Conservation (phyloP, 2,329 filamentous ascomycete genomes). For the Amauroascus verrucosus region DNA sequence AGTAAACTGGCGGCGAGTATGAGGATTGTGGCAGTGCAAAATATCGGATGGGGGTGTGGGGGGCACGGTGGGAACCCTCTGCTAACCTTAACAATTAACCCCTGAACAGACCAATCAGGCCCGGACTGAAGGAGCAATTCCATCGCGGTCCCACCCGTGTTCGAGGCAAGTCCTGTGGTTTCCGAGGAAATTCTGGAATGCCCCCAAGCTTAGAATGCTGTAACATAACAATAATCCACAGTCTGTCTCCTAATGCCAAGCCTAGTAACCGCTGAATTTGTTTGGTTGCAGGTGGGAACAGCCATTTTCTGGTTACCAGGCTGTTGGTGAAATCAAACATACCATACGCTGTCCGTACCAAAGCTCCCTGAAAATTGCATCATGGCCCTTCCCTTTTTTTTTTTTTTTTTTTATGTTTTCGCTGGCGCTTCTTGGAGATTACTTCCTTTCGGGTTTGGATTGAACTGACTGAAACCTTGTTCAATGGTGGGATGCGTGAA, state of each 20-base stretch:
- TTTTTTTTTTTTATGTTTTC: not conserved
- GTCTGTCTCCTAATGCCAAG: slow-evolving; percentile 4
- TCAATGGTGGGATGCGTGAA: no score
- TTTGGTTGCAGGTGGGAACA: not conserved
- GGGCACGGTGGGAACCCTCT: not conserved
- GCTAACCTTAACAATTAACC: not conserved
- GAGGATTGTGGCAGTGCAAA: slow-evolving; percentile 12
- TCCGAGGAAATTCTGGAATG: slow-evolving; percentile 10
- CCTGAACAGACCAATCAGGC: not conserved
- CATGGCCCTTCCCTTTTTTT: no score
- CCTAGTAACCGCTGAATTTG: not conserved
- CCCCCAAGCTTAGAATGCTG: not conserved
- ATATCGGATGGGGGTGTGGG: slow-evolving; percentile 2
- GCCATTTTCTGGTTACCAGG: not conserved
- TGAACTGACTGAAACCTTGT: no score
- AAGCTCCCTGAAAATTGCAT: not conserved
- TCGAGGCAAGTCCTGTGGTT: slow-evolving; percentile 8
- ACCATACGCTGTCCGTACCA: not conserved
- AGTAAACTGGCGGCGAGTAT: no score
- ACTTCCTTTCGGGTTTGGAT: not conserved
- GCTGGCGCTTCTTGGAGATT: not conserved
- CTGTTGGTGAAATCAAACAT: not conserved
- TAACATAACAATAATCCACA: not conserved
- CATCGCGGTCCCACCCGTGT: not conserved
- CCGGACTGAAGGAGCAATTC: not conserved